These are phyloP conservation scores for Sclerotinia nivalis DNA, from an alignment of 2,329 filamentous ascomycete genomes.

Conservation along the genomic window DNA sequence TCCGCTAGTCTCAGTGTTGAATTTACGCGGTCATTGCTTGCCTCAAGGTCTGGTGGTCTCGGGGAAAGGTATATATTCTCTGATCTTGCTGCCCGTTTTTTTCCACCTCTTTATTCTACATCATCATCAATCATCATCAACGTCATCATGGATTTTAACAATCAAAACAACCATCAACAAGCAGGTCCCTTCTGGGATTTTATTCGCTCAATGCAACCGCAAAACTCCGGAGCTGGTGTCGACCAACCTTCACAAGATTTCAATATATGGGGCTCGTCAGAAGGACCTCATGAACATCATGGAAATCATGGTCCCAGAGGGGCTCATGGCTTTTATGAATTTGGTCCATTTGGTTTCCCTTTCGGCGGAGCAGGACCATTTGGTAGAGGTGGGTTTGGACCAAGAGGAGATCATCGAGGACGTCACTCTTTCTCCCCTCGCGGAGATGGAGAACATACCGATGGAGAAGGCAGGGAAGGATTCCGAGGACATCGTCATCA, in stretches of 20 bases:
- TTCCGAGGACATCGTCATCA: slow-evolving; percentile 43
- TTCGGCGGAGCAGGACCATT: slow-evolving; percentile 20
- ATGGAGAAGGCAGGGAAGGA: slow-evolving; percentile 27
- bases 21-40: slow-evolving; percentile 19
- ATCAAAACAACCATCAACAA: slow-evolving; percentile 30
- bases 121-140: slow-evolving; percentile 24
- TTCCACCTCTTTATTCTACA: not conserved
- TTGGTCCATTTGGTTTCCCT: slow-evolving; percentile 14
- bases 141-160: slow-evolving; percentile 38
- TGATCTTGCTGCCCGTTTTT: not conserved
- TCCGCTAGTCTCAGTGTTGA: slow-evolving; percentile 9
- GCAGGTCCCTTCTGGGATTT: slow-evolving; percentile 39
- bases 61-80: slow-evolving; percentile 19
- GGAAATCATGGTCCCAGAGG: slow-evolving; percentile 27
- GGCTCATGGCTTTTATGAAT: not conserved
- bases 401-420: slow-evolving; percentile 29
- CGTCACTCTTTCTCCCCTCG: slow-evolving; percentile 29
- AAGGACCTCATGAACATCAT: slow-evolving; percentile 21
- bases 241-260: slow-evolving; percentile 33
- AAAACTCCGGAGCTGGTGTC: slow-evolving; percentile 35
- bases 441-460: slow-evolving; percentile 31
- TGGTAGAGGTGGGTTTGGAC: slow-evolving; percentile 28
- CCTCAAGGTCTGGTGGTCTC: slow-evolving; percentile 2
- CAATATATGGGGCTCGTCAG: slow-evolving; percentile 24
- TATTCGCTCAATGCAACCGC: slow-evolving; percentile 33